Evolutionary conservation across 202 grass and related monocot species (phyloP).

Genomic region (Musa balbisiana): DNA sequence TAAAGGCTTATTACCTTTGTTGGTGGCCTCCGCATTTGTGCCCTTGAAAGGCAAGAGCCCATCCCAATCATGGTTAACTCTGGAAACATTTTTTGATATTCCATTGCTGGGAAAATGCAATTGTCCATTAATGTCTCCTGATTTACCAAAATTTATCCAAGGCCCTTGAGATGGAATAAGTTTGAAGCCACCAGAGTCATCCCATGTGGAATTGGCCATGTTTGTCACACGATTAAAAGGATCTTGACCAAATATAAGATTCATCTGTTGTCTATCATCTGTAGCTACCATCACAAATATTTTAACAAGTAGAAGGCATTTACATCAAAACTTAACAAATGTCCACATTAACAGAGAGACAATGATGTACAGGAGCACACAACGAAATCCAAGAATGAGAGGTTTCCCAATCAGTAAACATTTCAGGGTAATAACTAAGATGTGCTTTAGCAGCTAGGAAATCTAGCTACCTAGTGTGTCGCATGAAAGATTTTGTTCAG

Average conservation of each 20-base stretch:
- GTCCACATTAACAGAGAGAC: too few species aligned
- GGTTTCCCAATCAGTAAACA: too few species aligned
- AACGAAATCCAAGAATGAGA: too few species aligned
- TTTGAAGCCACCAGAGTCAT: background rate
- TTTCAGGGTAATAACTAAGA: too few species aligned
- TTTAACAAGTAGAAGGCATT: too few species aligned
- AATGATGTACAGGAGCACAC: too few species aligned
- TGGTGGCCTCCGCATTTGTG: background rate
- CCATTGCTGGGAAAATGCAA: background rate
- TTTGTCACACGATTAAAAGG: background rate
- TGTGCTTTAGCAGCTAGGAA: too few species aligned
- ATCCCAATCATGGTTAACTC: background rate
- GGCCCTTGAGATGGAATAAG: background rate
- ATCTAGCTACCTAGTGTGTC: too few species aligned
- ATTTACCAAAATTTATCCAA: background rate
- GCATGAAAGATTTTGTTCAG: too few species aligned
- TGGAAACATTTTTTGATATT: conserved; percentile 4
- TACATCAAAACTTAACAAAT: too few species aligned
- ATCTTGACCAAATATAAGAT: background rate
- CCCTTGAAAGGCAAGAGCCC: conserved; percentile 17
- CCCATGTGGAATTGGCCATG: background rate
- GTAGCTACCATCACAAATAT: background rate
- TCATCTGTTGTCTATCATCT: conserved; percentile 8
- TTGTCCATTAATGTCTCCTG: conserved; percentile 5
- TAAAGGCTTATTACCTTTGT: conserved; percentile 10